These are phyloP conservation scores for Xylariaceae sp. DNA, from an alignment of 2,329 filamentous ascomycete genomes.

Conservation along the genomic window DNA sequence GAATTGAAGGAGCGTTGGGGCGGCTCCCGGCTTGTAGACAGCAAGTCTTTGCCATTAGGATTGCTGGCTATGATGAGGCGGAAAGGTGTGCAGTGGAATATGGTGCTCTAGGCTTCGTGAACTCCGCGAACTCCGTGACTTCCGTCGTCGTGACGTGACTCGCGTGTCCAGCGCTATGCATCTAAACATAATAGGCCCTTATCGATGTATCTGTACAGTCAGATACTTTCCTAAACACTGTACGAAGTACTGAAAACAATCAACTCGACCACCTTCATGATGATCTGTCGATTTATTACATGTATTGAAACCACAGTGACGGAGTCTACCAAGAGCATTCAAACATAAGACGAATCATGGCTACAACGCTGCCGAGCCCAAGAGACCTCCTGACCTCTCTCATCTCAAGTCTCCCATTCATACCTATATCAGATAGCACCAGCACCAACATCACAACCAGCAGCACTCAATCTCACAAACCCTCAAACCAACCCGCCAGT, in stretches of 20 bases:
- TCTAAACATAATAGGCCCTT: neutral
- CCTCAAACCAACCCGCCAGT: conserved; percentile 1
- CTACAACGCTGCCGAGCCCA: conserved; percentile 34
- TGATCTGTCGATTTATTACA: neutral
- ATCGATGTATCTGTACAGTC: neutral
- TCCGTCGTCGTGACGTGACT: too few relatives aligned
- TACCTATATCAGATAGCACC: conserved; percentile 22
- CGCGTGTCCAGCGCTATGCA: neutral
- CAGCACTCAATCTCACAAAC: conserved; percentile 13
- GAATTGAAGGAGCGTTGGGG: conserved; percentile 33
- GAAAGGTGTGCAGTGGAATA: conserved; percentile 38
- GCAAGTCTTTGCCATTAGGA: conserved; percentile 35
- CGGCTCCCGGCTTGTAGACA: conserved; percentile 36
- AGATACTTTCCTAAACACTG: neutral
- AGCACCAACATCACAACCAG: conserved; percentile 14
- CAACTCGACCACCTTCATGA: neutral
- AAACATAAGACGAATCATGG: conserved; percentile 10
- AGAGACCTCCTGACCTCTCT: conserved; percentile 46
- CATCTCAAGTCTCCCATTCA: conserved; percentile 37
- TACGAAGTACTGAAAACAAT: neutral
- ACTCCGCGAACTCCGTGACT: too few relatives aligned
- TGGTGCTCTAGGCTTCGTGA: conserved; percentile 30
- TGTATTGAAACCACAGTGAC: neutral
- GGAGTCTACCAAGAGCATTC: neutral
- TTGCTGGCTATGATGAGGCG: conserved; percentile 36